These are phyloP conservation scores for Lycium barbarum DNA, from an alignment of 257 asterid genomes.

Conservation along the genomic window DNA sequence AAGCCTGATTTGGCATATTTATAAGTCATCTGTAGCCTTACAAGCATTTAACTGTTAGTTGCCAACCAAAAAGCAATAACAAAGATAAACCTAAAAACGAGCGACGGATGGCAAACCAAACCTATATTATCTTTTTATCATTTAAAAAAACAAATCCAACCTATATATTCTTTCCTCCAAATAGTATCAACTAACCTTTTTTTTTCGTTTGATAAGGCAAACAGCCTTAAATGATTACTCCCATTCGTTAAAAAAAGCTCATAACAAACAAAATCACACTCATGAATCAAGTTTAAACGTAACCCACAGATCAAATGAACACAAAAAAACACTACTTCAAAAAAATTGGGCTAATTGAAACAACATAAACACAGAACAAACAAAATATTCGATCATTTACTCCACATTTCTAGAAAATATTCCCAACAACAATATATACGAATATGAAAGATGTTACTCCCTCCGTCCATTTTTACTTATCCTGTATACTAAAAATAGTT, in stretches of 20 bases:
- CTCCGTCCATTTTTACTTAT: too few species aligned
- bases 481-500: too few species aligned
- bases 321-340: background rate
- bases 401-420: background rate
- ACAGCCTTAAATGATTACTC: background rate
- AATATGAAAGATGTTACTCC: background rate
- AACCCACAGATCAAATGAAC: background rate
- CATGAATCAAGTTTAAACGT: background rate
- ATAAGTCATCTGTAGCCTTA: background rate
- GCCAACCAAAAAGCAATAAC: background rate
- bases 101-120: background rate
- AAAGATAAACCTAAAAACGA: conserved; percentile 1
- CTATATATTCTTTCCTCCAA: conserved; percentile 8
- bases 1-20: background rate
- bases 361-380: background rate
- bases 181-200: background rate
- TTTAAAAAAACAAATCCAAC: background rate
- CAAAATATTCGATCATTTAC: background rate
- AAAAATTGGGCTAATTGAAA: background rate
- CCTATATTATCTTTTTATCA: background rate
- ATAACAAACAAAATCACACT: conserved; percentile 6
- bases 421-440: background rate
- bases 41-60: background rate
- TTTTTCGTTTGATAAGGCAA: background rate
- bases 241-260: background rate